Conservation (phyloP, 1,284 basidiomycete species). For the Heterobasidion annosum region DNA sequence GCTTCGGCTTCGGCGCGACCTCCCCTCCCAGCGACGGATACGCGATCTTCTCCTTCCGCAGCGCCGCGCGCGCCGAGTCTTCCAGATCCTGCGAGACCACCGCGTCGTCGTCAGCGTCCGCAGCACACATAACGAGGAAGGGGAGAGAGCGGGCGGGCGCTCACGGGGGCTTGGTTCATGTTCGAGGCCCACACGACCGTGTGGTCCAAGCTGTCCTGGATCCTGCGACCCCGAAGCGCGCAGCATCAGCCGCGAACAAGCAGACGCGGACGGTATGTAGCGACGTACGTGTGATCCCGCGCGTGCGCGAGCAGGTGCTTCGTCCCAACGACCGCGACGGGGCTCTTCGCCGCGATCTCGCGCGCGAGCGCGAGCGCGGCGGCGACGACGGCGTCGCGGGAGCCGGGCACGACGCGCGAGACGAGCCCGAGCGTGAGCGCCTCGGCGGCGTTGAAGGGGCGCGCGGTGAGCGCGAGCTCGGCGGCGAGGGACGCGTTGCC, state of each 20-base stretch:
- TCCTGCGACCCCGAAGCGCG: constrained; percentile 28
- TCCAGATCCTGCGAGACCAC: neutral
- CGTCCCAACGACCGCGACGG: constrained; percentile 75
- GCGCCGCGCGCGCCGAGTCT: neutral
- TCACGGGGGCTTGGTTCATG: neutral
- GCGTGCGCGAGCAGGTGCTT: constrained; percentile 73
- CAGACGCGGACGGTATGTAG: neutral
- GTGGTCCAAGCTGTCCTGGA: constrained; percentile 74
- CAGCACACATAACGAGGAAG: neutral
- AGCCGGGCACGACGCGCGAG: constrained; percentile 66
- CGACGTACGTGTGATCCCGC: constrained; percentile 62
- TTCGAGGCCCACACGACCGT: constrained; percentile 53
- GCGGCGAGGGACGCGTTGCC: constrained; percentile 74
- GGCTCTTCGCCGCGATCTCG: constrained; percentile 70
- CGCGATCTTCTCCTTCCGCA: neutral
- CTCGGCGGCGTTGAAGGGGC: constrained; percentile 64
- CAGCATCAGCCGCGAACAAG: neutral
- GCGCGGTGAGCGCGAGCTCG: constrained; percentile 77
- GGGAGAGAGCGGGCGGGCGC: neutral
- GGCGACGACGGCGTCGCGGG: constrained; percentile 43
- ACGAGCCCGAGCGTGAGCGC: constrained; percentile 73
- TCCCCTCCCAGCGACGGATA: neutral
- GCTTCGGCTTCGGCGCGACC: neutral
- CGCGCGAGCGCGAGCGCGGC: constrained; percentile 63
- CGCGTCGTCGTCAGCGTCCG: neutral